These are phyloP conservation scores for Didymella arachidicola DNA, from an alignment of 2,329 filamentous ascomycete species.

Conservation along the genomic window DNA sequence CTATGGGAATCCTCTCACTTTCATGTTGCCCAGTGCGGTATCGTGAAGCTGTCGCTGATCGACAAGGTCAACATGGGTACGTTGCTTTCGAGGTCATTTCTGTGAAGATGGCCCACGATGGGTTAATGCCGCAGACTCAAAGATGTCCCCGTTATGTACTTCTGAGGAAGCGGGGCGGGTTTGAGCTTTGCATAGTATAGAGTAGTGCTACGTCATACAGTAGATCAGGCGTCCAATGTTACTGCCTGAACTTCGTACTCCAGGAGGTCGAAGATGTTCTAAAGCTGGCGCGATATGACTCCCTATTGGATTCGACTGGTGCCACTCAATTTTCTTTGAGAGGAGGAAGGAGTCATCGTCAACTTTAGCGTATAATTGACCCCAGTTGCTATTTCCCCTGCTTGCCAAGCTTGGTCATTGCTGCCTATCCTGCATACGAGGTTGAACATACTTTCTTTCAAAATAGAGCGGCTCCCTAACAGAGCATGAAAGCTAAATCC, in stretches of 20 bases:
- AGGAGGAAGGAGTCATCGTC: background rate
- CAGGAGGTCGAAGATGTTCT: background rate
- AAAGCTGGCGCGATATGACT: background rate
- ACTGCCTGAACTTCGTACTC: background rate
- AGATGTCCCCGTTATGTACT: background rate
- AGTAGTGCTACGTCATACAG: background rate
- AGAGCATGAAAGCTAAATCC: background rate
- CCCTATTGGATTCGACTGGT: background rate
- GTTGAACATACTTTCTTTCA: background rate
- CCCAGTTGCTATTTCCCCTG: background rate
- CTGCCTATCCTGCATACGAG: constrained; percentile 8
- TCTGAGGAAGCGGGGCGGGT: background rate
- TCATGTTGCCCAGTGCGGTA: background rate
- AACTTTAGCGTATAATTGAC: background rate
- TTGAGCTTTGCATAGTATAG: background rate
- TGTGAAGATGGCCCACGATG: too few species aligned
- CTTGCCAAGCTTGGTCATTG: constrained; percentile 11
- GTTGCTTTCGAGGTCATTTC: background rate
- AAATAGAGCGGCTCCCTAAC: background rate
- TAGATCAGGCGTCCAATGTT: background rate
- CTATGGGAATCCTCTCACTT: background rate
- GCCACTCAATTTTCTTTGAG: background rate
- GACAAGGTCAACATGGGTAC: too few species aligned
- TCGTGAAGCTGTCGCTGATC: background rate
- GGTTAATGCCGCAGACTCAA: background rate